These are phyloP conservation scores for Saturnispora ahearnii DNA, from an alignment of 805 yeast genomes.

Conservation along the genomic window DNA sequence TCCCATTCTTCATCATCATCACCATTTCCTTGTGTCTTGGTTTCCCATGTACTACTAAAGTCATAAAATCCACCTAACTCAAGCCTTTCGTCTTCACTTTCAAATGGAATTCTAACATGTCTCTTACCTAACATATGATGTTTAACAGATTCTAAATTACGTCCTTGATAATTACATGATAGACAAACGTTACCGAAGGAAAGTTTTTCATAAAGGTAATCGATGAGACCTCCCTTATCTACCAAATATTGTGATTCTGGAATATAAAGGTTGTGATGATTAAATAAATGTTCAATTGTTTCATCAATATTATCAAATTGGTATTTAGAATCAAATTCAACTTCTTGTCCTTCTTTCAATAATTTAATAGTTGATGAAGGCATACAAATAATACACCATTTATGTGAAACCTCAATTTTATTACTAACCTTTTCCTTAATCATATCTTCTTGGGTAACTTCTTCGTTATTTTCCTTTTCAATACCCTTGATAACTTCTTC, in stretches of 20 bases:
- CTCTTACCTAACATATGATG: constrained; percentile 81
- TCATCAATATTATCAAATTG: constrained; percentile 33
- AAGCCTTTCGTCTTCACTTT: constrained; percentile 64
- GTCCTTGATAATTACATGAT: constrained; percentile 78
- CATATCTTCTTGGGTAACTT: constrained; percentile 32
- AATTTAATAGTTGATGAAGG: constrained; percentile 3
- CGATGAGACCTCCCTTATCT: constrained; percentile 64
- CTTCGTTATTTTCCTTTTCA: constrained; percentile 13
- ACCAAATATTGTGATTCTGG: constrained; percentile 70
- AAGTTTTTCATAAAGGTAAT: constrained; percentile 68
- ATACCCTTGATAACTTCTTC: constrained; percentile 16
- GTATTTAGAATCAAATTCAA: constrained; percentile 11
- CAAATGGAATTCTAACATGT: constrained; percentile 87
- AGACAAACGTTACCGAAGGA: constrained; percentile 80
- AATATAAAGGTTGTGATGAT: constrained; percentile 72
- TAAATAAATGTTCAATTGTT: constrained; percentile 63
- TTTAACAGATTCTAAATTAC: constrained; percentile 72
- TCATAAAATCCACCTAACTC: constrained; percentile 79
- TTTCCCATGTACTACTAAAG: constrained; percentile 56
- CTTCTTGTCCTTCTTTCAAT: not conserved
- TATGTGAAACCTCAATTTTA: constrained; percentile 38
- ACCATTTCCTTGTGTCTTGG: constrained; percentile 23
- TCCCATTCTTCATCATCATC: constrained; percentile 28
- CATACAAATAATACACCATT: constrained; percentile 43
- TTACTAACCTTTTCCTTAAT: constrained; percentile 38